Conservation (phyloP, 1,284 basidiomycete genomes). For the Flammula alnicola region DNA sequence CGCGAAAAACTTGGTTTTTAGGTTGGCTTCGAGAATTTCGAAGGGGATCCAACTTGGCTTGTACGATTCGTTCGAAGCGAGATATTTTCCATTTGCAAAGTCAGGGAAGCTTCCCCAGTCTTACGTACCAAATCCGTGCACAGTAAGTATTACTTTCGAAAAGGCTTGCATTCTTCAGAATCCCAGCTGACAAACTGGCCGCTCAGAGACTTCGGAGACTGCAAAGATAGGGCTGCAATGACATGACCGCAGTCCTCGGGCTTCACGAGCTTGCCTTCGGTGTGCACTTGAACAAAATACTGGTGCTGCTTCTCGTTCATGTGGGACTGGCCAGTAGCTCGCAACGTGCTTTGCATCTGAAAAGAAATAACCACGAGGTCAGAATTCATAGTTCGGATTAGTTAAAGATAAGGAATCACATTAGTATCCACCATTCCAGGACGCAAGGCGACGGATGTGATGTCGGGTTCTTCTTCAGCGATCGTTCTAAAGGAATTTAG, state of each 20-base stretch:
- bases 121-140: not conserved
- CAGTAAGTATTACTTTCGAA: constrained; percentile 37
- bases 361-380: not conserved
- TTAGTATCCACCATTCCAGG: constrained; percentile 86
- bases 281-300: constrained; percentile 64
- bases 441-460: constrained; percentile 78
- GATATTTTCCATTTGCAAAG: not conserved
- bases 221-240: constrained; percentile 68
- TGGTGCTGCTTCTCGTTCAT: constrained; percentile 60
- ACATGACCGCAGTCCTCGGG: constrained; percentile 78
- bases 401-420: constrained; percentile 40
- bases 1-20: not conserved
- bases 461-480: constrained; percentile 76
- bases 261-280: constrained; percentile 67
- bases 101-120: not conserved
- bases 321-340: constrained; percentile 47
- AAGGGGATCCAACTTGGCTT: constrained; percentile 1
- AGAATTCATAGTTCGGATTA: constrained; percentile 2
- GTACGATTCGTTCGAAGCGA: not conserved
- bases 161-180: constrained; percentile 61
- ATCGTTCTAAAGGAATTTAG: constrained; percentile 61
- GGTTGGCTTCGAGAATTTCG: constrained; percentile 1
- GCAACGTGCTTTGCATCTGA: constrained; percentile 73
- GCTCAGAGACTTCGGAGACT: constrained; percentile 59
- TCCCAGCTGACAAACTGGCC: constrained; percentile 82